Conservation (phyloP, 495 filamentous ascomycete species). For the Aspergillus olivimuriae region DNA sequence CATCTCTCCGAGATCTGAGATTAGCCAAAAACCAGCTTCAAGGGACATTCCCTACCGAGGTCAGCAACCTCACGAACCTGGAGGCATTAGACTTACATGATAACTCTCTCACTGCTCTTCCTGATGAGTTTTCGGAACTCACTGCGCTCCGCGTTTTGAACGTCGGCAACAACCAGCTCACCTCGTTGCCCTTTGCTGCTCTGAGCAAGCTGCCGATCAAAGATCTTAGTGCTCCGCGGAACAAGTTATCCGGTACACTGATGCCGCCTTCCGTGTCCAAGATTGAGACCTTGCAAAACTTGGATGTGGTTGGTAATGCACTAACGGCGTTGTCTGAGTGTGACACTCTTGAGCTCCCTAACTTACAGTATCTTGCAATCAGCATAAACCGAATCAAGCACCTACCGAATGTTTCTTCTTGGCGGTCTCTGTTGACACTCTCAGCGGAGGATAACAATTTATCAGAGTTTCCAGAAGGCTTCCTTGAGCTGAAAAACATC, state of each 20-base stretch:
- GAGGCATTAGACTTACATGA: conserved; percentile 75
- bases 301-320: conserved; percentile 74
- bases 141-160: conserved; percentile 66
- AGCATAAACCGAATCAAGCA: conserved; percentile 67
- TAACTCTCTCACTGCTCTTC: conserved; percentile 75
- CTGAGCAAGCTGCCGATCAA: conserved; percentile 61
- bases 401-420: conserved; percentile 65
- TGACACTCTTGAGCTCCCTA: conserved; percentile 54
- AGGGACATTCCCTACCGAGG: conserved; percentile 52
- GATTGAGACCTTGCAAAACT: conserved; percentile 56
- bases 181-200: conserved; percentile 58
- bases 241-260: conserved; percentile 66
- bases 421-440: conserved; percentile 65
- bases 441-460: conserved; percentile 77
- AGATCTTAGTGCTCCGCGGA: conserved; percentile 73
- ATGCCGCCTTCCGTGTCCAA: conserved; percentile 53
- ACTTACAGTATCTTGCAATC: conserved; percentile 65
- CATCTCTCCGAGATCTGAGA: conserved; percentile 68
- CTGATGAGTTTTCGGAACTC: conserved; percentile 57
- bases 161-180: conserved; percentile 68
- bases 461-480: conserved; percentile 63
- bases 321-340: conserved; percentile 50
- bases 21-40: conserved; percentile 71
- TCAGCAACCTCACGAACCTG: conserved; percentile 56
- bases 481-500: conserved; percentile 58